A percentile compares a stretch with the other conserved stretches of the same genome.
phyloP scores from a whole-genome alignment of 345 rosid species.

The Syzygium grande region DNA sequence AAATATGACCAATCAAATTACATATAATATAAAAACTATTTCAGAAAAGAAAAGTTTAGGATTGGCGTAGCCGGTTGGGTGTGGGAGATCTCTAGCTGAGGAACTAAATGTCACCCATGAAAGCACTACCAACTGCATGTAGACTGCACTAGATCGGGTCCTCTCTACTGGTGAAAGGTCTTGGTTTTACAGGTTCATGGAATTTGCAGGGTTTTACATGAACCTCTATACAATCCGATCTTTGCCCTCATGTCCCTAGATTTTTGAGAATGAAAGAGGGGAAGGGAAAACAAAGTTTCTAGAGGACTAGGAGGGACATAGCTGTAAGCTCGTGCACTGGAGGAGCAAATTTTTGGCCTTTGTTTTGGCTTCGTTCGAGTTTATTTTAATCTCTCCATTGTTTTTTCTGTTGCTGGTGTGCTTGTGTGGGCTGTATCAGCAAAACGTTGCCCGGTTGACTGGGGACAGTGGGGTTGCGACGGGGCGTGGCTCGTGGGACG shows the following conservation, averaged over 20 bases:
- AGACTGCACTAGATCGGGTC: background rate
- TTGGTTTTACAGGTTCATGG: background rate
- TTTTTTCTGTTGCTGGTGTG: background rate
- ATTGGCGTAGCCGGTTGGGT: background rate
- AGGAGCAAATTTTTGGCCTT: background rate
- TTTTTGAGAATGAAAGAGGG: background rate
- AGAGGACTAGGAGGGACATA: background rate
- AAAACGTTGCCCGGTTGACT: slow-evolving; percentile 52
- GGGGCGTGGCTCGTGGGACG: slow-evolving; percentile 29
- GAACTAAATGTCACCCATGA: rapidly evolving
- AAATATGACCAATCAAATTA: background rate
- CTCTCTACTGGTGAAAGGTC: background rate
- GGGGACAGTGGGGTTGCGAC: slow-evolving; percentile 38
- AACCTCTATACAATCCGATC: background rate
- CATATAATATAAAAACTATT: background rate
- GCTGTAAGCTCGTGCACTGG: background rate
- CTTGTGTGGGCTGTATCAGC: slow-evolving; percentile 14
- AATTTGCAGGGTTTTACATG: background rate
- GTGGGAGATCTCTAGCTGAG: background rate
- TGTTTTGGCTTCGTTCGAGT: background rate
- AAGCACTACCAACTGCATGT: background rate
- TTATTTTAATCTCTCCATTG: background rate
- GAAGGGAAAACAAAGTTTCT: background rate
- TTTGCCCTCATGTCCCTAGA: background rate
- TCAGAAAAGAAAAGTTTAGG: background rate